Percentiles rank a stretch among this genome's conserved stretches.
phyloP scores from a whole-genome alignment of 202 grass and related monocot species.

The Bolboschoenoplectus hybrid region DNA sequence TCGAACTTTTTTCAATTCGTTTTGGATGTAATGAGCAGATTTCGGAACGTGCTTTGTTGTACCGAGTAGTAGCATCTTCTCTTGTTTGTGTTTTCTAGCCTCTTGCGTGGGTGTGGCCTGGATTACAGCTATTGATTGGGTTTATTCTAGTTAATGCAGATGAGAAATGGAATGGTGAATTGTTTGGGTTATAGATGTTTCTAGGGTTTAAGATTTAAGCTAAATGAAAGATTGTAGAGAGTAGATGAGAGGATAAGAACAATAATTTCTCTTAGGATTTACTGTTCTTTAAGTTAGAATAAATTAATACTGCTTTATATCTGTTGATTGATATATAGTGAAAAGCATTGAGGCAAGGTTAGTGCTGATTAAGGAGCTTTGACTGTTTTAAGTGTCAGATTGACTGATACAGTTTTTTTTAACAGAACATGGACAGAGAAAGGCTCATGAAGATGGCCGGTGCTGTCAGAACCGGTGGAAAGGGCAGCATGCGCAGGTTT shows the following conservation, averaged over 20 bases:
- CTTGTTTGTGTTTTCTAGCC: not conserved
- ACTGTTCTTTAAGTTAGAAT: not conserved
- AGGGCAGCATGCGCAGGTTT: constrained; percentile 88
- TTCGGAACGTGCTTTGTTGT: not conserved
- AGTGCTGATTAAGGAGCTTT: not conserved
- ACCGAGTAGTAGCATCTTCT: not conserved
- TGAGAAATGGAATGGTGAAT: not conserved
- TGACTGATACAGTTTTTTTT: not conserved
- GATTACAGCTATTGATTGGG: not conserved
- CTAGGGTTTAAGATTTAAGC: constrained; percentile 23
- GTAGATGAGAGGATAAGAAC: not conserved
- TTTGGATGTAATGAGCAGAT: not conserved
- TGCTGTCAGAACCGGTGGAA: constrained; percentile 82
- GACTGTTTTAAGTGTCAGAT: not conserved
- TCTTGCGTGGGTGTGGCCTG: not conserved
- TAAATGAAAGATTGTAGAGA: constrained; percentile 8
- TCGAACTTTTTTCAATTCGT: not conserved
- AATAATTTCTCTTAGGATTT: not conserved
- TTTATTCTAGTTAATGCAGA: not conserved
- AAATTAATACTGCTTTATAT: not conserved
- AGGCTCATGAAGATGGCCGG: constrained; percentile 86
- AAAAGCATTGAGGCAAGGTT: not conserved
- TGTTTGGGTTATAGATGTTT: not conserved
- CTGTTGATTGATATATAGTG: constrained; percentile 1
- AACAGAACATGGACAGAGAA: constrained; percentile 71